Percentiles rank a stretch among this genome's conserved stretches.
These are phyloP conservation scores for Rhamnella rubrinervis DNA, from an alignment of 331 rosid species.

Conservation along the genomic window DNA sequence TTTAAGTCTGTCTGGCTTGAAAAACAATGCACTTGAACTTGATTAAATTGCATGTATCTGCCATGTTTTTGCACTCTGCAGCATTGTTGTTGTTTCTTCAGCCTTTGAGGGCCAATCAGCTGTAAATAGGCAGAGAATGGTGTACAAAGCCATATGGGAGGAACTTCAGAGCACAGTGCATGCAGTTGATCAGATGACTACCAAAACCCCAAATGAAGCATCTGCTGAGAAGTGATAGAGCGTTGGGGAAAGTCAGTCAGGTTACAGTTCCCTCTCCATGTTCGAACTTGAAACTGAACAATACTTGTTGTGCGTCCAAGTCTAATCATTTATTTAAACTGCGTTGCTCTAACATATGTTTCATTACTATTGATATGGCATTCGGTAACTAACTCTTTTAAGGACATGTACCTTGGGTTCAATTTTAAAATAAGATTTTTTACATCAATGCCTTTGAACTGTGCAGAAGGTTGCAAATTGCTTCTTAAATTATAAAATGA, in stretches of 20 bases:
- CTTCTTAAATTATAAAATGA: too few species aligned
- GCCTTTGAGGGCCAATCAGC: slow-evolving; percentile 90
- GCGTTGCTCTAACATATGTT: too few species aligned
- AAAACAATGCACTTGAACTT: not conserved
- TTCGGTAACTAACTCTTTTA: too few species aligned
- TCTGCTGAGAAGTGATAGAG: slow-evolving; percentile 16
- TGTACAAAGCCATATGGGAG: slow-evolving; percentile 95
- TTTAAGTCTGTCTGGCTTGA: too few species aligned
- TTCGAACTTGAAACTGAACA: too few species aligned
- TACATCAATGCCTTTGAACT: too few species aligned
- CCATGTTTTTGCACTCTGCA: slow-evolving; percentile 23
- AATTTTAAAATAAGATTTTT: too few species aligned
- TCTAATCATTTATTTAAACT: too few species aligned
- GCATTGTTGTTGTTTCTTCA: slow-evolving; percentile 72
- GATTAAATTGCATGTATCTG: not conserved
- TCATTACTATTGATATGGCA: too few species aligned
- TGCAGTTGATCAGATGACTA: slow-evolving; percentile 96
- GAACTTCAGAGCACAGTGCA: slow-evolving; percentile 92
- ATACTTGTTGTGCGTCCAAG: too few species aligned
- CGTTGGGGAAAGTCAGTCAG: not conserved
- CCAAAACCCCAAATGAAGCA: slow-evolving; percentile 79
- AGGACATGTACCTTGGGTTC: too few species aligned
- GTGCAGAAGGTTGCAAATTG: too few species aligned
- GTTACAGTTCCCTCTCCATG: not conserved
- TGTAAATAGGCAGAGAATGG: slow-evolving; percentile 96